These are phyloP conservation scores for Fusarium illudens DNA, from an alignment of 2,329 filamentous ascomycete species.

Conservation along the genomic window DNA sequence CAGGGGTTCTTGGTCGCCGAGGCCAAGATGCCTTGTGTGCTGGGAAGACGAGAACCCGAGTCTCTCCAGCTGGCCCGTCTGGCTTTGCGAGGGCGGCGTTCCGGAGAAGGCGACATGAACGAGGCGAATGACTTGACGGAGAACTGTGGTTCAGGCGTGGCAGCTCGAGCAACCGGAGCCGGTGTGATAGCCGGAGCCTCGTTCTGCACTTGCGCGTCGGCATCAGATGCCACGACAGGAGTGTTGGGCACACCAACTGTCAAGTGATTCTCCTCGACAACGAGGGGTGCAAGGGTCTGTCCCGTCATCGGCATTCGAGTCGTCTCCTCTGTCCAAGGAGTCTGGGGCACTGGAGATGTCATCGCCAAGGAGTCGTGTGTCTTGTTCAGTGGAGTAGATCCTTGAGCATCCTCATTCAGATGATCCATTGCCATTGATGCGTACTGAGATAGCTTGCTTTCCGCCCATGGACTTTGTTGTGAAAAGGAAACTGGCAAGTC, in stretches of 20 bases:
- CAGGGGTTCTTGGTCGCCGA: slow-evolving; percentile 50
- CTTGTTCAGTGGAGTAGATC: not conserved
- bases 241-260: not conserved
- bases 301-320: not conserved
- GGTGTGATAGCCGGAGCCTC: not conserved
- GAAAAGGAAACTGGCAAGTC: slow-evolving; percentile 24
- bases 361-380: not conserved
- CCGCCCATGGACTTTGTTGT: slow-evolving; percentile 41
- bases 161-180: slow-evolving; percentile 29
- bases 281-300: not conserved
- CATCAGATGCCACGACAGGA: not conserved
- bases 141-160: slow-evolving; percentile 58
- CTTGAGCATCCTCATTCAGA: not conserved
- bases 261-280: not conserved
- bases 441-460: slow-evolving; percentile 32
- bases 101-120: slow-evolving; percentile 61
- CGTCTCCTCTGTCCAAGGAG: slow-evolving; percentile 30
- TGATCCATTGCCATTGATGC: slow-evolving; percentile 11
- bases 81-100: slow-evolving; percentile 38
- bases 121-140: slow-evolving; percentile 61
- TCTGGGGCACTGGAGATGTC: slow-evolving; percentile 26
- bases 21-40: slow-evolving; percentile 48
- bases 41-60: slow-evolving; percentile 40
- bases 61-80: slow-evolving; percentile 30
- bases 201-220: slow-evolving; percentile 11